phyloP scores from a whole-genome alignment of 2,329 filamentous ascomycete species.

The Laburnicola sp. region DNA sequence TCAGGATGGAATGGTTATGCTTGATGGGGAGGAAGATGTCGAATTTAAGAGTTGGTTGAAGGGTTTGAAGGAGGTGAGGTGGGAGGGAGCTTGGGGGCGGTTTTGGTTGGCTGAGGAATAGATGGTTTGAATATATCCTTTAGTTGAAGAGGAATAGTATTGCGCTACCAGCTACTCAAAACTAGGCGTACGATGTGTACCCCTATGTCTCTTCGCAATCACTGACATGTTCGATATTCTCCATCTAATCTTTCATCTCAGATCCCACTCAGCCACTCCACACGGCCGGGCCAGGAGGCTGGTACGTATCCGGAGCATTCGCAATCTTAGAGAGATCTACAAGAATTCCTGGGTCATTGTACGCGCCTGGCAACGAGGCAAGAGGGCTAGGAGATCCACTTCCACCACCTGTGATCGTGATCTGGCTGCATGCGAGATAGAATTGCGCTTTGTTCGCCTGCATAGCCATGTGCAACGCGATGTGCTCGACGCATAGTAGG shows the following conservation, averaged over 20 bases:
- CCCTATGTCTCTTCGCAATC: no score
- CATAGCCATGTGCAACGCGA: conserved; percentile 43
- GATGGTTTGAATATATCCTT: no score
- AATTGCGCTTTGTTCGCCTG: conserved; percentile 41
- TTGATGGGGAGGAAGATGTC: conserved; percentile 12
- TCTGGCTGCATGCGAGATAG: conserved; percentile 48
- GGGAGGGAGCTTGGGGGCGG: conserved; percentile 23
- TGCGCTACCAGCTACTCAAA: no score
- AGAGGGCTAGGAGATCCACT: conserved; percentile 42
- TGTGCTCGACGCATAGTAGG: conserved; percentile 45
- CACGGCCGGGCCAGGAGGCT: conserved; percentile 29
- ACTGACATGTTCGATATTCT: no score
- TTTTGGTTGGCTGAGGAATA: conserved; percentile 20
- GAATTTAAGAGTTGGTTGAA: conserved; percentile 21
- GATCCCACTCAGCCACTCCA: conserved; percentile 30
- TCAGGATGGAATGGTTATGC: conserved; percentile 17
- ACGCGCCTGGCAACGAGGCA: conserved; percentile 28
- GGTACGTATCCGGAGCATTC: conserved; percentile 21
- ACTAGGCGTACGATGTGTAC: no score
- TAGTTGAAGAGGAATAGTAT: no score
- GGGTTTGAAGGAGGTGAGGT: conserved; percentile 21
- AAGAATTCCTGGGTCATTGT: conserved; percentile 34
- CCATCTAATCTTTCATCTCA: no score
- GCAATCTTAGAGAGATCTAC: conserved; percentile 27
- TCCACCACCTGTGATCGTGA: conserved; percentile 49